Evolutionary conservation across 345 rosid genomes (phyloP), one percentile per base, ranked within the genome.

Genomic region (Euphorbia pulcherrima): DNA sequence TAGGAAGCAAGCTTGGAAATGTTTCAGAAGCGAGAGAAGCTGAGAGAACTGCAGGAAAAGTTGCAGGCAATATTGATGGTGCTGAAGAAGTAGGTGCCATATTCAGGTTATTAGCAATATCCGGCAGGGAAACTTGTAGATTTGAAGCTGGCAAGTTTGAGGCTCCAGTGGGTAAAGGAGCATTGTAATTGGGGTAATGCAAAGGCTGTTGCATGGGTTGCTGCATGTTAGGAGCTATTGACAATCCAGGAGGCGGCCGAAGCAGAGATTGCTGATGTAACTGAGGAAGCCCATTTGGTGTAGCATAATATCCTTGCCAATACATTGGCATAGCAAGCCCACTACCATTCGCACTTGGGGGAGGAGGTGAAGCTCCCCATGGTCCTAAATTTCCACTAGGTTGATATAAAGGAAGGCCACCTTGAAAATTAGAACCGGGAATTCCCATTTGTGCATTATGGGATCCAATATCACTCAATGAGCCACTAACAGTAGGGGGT

Each of bases 281-380:
- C 66, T 88, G 96, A 14, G 89, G 88, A 73, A 86, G 85, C 70
- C 91, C 97, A 80, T 79, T 88, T 57, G 94, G 89, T 12, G 93
- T 87, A 13, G 72, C 78, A 84, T 90, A 93, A 79, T 84, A 93
- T 50, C 96, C 92, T 77, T 77, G 97, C 97, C 97, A 90, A 78
- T 88, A 93, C 88, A 90, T 84, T 21, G 92, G 97, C 84, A 88
- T 79, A 20, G 86, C 86, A 73, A 88, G 86, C 52, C 90, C 87
- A 64, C 79, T 73, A 18, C 81, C 85, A 74, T 79, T 84, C 75
- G 84, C 81, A 78, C 72, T 77, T 68, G 95, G 85, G 10, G 83
- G 83, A 60, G 77, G 71, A 68, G 90, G 94, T 51, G 96, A 64
- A 55, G 88, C 83, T 47, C 94, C 94, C 97, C 94, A 93, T 5